Evolutionary conservation across 2,329 filamentous ascomycete species (phyloP), one percentile per base, ranked within the genome.

Genomic region (Pseudocercospora musae): DNA sequence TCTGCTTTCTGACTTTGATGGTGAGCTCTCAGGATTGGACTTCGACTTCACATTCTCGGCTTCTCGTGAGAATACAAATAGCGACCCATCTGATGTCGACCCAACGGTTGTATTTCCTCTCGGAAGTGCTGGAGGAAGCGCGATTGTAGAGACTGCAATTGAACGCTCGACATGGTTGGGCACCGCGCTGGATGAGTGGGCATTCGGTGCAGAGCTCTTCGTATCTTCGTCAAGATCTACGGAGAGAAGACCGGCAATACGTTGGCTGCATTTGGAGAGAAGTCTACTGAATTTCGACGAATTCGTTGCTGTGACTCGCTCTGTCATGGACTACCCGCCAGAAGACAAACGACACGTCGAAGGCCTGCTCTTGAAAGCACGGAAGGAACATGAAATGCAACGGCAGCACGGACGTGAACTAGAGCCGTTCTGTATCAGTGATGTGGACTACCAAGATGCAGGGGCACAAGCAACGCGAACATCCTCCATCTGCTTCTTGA

Each of bases 381-480:
- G 62, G 27, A 58, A 58, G 18, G 54, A 64, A n/a, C 49, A 66
- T 15, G 62, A 66, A 50, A 60, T 59, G 52, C 64, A 64, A 27
- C 62, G 64, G 6, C 64, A 66, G 52, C 53, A 60, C 56, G 64
- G 64, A 11, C 56, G 62, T 46, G 62, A 64, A 20, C 59, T 66
- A 58, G 63, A 64, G 44, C 49, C 64, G 8, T 58, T 60, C 20
- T 64, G 62, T 25, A 49, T 59, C 23, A 50, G 57, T 29, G 62
- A 66, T 42, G 31, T 60, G 15, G 56, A 64, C 31, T 57, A 62
- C 25, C 42, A 59, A 29, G 58, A 62, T 27, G 49, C 20, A 18
- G 53, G 53, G 2, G 49, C 11, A 15, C 20, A 61, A 9, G 37
- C 29, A 25, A 56, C 57, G 49, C 57, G 46, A 42, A 63, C 58